Percentiles rank a stretch among this genome's conserved stretches.
phyloP scores from a whole-genome alignment of 331 rosid species.

The Arachis monticola region DNA sequence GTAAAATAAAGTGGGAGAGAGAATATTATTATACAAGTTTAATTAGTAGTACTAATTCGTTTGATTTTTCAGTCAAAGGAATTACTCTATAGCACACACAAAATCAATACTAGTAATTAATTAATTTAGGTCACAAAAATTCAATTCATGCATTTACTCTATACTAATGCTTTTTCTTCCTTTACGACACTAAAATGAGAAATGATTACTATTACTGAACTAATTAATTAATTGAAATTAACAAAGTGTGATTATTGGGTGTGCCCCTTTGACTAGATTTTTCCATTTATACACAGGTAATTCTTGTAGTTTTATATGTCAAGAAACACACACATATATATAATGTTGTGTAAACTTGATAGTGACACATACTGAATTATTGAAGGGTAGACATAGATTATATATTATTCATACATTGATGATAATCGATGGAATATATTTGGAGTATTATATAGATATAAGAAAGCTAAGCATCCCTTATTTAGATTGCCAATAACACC shows the following conservation, averaged over 20 bases:
- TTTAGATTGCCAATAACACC: constrained; percentile 6
- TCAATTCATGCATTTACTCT: background rate
- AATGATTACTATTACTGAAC: constrained; percentile 30
- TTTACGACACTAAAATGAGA: constrained; percentile 12
- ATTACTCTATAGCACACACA: background rate
- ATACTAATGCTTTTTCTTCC: constrained; percentile 15
- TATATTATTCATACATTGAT: constrained; percentile 32
- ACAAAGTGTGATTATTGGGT: constrained; percentile 1
- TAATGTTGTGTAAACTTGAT: constrained; percentile 32
- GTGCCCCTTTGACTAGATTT: constrained; percentile 28
- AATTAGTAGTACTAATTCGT: too few relatives aligned
- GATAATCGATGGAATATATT: constrained; percentile 4
- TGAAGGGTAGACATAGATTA: constrained; percentile 47
- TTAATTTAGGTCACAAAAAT: constrained; percentile 1
- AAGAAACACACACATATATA: constrained; percentile 15
- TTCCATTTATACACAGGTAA: constrained; percentile 11
- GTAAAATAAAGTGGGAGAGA: background rate
- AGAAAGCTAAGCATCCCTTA: constrained; percentile 23
- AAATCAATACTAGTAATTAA: background rate
- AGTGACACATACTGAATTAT: constrained; percentile 43
- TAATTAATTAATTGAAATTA: constrained; percentile 28
- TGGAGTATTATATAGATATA: background rate
- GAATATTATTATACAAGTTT: background rate
- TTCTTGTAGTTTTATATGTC: constrained; percentile 9
- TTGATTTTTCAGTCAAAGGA: background rate